Conservation (phyloP, 2,329 filamentous ascomycete species). For the Aspergillus pseudonomiae region DNA sequence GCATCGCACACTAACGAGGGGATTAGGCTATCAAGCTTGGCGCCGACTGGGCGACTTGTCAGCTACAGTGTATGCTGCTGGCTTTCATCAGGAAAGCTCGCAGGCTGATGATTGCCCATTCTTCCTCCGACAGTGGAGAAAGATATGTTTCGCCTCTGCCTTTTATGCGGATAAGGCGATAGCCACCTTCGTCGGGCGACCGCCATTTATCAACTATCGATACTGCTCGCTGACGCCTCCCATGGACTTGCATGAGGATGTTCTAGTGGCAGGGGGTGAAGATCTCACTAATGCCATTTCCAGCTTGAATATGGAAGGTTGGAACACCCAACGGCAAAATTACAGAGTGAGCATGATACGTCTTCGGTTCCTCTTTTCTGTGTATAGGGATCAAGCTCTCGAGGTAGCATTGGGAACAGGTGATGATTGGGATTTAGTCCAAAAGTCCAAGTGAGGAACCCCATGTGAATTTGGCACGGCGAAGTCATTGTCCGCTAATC, state of each 20-base stretch:
- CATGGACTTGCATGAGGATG: conserved; percentile 35
- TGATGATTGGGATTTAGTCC: conserved; percentile 26
- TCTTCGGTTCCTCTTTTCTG: conserved; percentile 30
- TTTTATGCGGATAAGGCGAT: conserved; percentile 54
- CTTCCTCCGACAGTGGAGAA: conserved; percentile 47
- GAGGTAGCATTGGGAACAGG: conserved; percentile 34
- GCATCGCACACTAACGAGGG: background rate
- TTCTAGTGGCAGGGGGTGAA: conserved; percentile 30
- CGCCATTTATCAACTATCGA: conserved; percentile 49
- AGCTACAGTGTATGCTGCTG: conserved; percentile 51
- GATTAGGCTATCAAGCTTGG: conserved; percentile 51
- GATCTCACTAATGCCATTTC: conserved; percentile 28
- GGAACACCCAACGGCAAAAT: conserved; percentile 26
- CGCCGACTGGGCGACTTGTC: conserved; percentile 51
- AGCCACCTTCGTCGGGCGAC: conserved; percentile 55
- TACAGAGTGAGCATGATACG: conserved; percentile 26
- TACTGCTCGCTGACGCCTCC: conserved; percentile 46
- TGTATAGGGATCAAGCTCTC: conserved; percentile 35
- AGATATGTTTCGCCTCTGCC: conserved; percentile 44
- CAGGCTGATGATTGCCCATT: conserved; percentile 32
- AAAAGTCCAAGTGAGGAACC: conserved; percentile 29
- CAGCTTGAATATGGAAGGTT: conserved; percentile 31
- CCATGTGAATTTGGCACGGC: background rate
- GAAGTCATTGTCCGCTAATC: background rate
- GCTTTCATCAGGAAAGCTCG: conserved; percentile 49